Evolutionary conservation across 257 asterid genomes (phyloP), one percentile per base, ranked within the genome.

Genomic region (Paulownia fortunei): DNA sequence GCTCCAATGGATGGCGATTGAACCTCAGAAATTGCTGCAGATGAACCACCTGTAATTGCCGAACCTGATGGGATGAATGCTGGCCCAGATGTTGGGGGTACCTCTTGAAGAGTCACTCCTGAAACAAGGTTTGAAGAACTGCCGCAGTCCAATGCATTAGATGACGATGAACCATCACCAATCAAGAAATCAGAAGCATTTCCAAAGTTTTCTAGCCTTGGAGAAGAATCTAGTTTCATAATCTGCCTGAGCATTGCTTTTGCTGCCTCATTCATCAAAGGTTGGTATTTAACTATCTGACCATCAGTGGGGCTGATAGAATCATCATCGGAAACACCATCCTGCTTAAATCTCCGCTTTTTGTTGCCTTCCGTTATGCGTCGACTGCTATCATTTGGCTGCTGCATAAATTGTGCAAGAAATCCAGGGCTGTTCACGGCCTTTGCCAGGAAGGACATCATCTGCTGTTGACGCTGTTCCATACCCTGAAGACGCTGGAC

Each of bases 391-490:
- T 95, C 97, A 67, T 79, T 93, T 72, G 93, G 97, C 82, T 93
- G 98, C 65, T 88, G 98, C 81, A 95, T 91, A 73, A 93, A 91
- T 74, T 91, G 97, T 27, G 97, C 91, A 58, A 93, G 89, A 83
- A 95, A 93, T 34, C 93, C 97, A 61, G 99, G 98, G 79, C 96
- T 93, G 82, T 95, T 95, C 46, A 95, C 95, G 2, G 98, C 98
- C 72, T 95, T 95, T n/a, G 98, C 97, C 27, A 95, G 87, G 86
- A 95, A 95, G 8, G 97, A 88, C 98, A 95, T 95, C 97, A 95
- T 93, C 77, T 93, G 98, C 72, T 93, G 98, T 65, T 95, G 99
- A 55, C 98, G 89, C 75, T 90, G 99, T 76, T 95, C 99, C 99
- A 95, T 95, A 51, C 97, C 99, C 81, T 94, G 99, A 70, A 95